Conservation (phyloP, 306 rosid genomes). For the Prunus dulcis region DNA sequence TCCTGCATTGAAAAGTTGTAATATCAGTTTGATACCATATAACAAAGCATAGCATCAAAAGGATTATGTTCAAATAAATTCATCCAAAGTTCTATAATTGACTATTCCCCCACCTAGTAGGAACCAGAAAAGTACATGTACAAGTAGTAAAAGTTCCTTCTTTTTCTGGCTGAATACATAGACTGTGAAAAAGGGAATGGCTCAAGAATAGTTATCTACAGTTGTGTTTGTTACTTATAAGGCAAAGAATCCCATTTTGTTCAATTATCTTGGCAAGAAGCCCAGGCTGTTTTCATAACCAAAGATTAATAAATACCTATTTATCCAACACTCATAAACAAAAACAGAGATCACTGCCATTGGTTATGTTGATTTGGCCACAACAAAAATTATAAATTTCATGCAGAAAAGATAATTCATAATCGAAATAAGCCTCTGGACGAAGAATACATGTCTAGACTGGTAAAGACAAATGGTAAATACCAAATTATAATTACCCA, state of each 20-base stretch:
- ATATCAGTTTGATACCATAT: conserved; percentile 12
- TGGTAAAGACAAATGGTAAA: too few relatives aligned
- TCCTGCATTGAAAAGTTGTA: too few relatives aligned
- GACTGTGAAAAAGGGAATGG: conserved; percentile 44
- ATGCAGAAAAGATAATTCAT: background rate
- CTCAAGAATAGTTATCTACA: conserved; percentile 27
- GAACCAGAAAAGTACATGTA: conserved; percentile 2
- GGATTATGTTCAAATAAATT: conserved; percentile 10
- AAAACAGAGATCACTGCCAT: too few relatives aligned
- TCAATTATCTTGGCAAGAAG: background rate
- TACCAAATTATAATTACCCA: too few relatives aligned
- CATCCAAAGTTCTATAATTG: conserved; percentile 19
- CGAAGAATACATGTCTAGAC: too few relatives aligned
- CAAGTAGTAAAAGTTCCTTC: background rate
- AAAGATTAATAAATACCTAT: too few relatives aligned
- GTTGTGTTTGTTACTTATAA: background rate
- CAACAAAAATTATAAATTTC: background rate
- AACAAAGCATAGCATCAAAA: conserved; percentile 8
- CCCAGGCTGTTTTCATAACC: background rate
- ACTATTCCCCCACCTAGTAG: background rate
- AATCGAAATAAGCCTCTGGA: too few relatives aligned
- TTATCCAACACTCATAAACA: too few relatives aligned
- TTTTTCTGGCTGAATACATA: background rate
- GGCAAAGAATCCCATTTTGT: background rate
- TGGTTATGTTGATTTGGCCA: too few relatives aligned